phyloP scores from a whole-genome alignment of 257 asterid genomes.

The Przewalskia tangutica region DNA sequence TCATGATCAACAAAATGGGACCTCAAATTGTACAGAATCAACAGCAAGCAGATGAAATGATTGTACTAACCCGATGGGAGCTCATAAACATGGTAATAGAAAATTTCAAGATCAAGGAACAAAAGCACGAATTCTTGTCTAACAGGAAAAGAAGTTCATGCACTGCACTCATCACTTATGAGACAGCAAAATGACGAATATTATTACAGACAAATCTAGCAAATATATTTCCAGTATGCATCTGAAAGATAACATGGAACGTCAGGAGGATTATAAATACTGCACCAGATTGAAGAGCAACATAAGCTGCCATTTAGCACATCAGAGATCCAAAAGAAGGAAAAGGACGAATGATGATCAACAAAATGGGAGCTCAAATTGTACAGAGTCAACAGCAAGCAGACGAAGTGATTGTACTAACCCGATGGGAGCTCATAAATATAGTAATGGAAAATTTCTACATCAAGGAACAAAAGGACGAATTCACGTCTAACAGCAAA shows the following conservation, averaged over 20 bases:
- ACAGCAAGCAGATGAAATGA: no score
- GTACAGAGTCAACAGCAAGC: background rate
- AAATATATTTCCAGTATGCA: constrained; percentile 2
- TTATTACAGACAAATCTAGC: background rate
- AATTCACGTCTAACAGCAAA: no score
- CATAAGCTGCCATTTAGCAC: background rate
- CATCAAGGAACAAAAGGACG: no score
- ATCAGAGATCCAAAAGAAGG: constrained; percentile 3
- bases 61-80: no score
- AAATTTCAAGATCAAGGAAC: constrained; percentile 6
- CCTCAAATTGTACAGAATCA: background rate
- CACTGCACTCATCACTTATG: background rate
- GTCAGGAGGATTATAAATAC: background rate
- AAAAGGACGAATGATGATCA: constrained; percentile 22
- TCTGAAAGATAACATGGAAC: background rate
- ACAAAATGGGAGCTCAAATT: constrained; percentile 10
- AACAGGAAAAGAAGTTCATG: constrained; percentile 1
- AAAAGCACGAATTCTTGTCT: constrained; percentile 3
- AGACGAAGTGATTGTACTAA: constrained; percentile 9
- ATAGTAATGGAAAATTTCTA: no score
- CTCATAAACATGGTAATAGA: background rate
- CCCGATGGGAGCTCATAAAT: background rate
- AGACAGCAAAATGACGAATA: constrained; percentile 5
- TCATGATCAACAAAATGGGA: constrained; percentile 16
- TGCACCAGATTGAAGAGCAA: background rate